Percentiles rank a stretch among this genome's conserved stretches.
phyloP scores from a whole-genome alignment of 495 filamentous ascomycete species.

The Stereocaulon alpinum region DNA sequence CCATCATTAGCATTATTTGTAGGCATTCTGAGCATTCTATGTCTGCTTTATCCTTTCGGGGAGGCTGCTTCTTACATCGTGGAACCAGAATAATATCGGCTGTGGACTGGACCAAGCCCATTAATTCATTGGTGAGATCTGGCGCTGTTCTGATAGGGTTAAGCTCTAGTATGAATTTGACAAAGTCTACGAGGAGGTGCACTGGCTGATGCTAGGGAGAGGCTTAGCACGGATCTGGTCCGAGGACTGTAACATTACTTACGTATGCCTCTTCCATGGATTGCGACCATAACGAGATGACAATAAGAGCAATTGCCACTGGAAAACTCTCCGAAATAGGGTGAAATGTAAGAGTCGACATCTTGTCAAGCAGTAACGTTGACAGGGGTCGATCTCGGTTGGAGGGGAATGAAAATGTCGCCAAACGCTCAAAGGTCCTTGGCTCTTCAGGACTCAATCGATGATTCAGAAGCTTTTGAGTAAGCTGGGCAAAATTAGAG shows the following conservation, averaged over 20 bases:
- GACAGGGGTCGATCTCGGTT: conserved; percentile 42
- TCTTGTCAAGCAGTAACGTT: conserved; percentile 45
- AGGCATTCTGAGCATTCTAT: conserved; percentile 50
- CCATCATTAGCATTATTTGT: conserved; percentile 46
- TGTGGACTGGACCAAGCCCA: conserved; percentile 45
- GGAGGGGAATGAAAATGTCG: conserved; percentile 44
- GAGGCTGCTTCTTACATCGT: conserved; percentile 39
- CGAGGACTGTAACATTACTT: conserved; percentile 10
- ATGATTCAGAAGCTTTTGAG: conserved; percentile 52
- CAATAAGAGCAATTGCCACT: conserved; percentile 40
- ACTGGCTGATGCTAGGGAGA: conserved; percentile 35
- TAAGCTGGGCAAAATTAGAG: conserved; percentile 26
- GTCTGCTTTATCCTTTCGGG: conserved; percentile 35
- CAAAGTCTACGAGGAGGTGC: conserved; percentile 46
- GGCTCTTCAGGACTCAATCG: conserved; percentile 36
- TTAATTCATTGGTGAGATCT: conserved; percentile 40
- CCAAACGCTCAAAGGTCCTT: conserved; percentile 45
- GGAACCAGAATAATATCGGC: conserved; percentile 49
- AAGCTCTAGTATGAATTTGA: conserved; percentile 43
- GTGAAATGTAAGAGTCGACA: conserved; percentile 29
- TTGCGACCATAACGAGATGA: conserved; percentile 51
- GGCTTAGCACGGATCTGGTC: background rate
- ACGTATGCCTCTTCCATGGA: conserved; percentile 50
- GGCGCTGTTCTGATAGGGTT: conserved; percentile 36
- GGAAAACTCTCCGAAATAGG: conserved; percentile 36